These are phyloP conservation scores for Parsonsia alboflavescens DNA, from an alignment of 257 asterid genomes.

Conservation along the genomic window DNA sequence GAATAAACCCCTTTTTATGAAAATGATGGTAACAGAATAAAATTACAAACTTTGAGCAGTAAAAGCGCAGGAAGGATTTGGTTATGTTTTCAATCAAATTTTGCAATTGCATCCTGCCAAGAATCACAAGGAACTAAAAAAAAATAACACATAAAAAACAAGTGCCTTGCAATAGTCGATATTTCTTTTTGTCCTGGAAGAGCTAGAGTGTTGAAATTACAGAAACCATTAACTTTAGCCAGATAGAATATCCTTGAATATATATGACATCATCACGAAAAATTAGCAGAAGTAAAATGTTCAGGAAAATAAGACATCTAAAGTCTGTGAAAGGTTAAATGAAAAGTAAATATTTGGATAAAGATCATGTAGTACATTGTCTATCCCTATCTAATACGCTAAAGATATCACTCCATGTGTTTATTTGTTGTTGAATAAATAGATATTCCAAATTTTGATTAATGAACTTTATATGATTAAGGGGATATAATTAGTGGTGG, in stretches of 20 bases:
- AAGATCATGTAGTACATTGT: background rate
- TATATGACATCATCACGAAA: background rate
- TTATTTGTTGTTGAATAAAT: no score
- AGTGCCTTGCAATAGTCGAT: background rate
- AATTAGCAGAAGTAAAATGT: background rate
- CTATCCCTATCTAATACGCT: background rate
- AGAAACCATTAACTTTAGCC: background rate
- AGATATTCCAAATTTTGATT: background rate
- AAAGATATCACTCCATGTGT: background rate
- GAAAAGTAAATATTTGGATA: background rate
- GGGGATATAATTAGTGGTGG: no score
- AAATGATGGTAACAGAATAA: background rate
- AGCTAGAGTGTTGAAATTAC: background rate
- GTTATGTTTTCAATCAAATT: background rate
- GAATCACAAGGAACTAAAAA: background rate
- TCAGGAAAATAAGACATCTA: background rate
- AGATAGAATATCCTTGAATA: background rate
- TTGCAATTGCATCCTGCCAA: background rate
- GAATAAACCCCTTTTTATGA: background rate
- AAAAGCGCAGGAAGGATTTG: background rate
- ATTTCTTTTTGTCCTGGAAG: background rate
- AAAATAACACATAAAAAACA: background rate
- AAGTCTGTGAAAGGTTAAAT: background rate
- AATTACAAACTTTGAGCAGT: background rate
- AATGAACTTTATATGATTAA: background rate